phyloP scores from a whole-genome alignment of 352 stramenopile genomes.

The Phytophthora ramorum region DNA sequence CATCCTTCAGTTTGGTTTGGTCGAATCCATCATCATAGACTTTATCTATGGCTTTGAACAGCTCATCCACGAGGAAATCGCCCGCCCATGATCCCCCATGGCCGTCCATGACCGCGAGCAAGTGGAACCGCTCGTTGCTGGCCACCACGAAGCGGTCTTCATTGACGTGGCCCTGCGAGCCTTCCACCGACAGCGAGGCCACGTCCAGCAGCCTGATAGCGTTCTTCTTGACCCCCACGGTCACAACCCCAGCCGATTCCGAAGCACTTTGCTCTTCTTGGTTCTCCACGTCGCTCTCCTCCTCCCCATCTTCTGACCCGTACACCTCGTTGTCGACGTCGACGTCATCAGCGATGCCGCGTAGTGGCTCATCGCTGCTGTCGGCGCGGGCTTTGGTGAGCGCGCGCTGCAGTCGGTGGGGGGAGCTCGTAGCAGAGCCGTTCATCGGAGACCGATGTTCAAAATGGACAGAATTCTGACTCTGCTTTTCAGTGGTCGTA shows the following conservation, averaged over 20 bases:
- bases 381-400: slow-evolving; percentile 36
- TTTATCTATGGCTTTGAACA: slow-evolving; percentile 54
- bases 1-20: slow-evolving; percentile 34
- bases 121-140: slow-evolving; percentile 58
- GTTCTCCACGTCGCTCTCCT: slow-evolving; percentile 21
- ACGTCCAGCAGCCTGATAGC: slow-evolving; percentile 47
- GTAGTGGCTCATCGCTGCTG: slow-evolving; percentile 9
- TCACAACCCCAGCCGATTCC: slow-evolving; percentile 6
- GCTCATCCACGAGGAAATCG: slow-evolving; percentile 58
- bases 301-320: slow-evolving; percentile 6
- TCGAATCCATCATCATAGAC: slow-evolving; percentile 53
- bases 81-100: slow-evolving; percentile 69
- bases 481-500: neutral
- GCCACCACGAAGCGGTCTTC: slow-evolving; percentile 71
- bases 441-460: slow-evolving; percentile 4
- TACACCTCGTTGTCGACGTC: slow-evolving; percentile 21
- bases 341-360: neutral
- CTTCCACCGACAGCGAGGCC: slow-evolving; percentile 52
- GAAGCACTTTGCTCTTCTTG: slow-evolving; percentile 12
- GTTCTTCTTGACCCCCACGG: slow-evolving; percentile 33
- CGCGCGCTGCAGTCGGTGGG: slow-evolving; percentile 33
- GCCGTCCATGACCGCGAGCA: slow-evolving; percentile 80
- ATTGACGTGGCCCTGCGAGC: slow-evolving; percentile 64
- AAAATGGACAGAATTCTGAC: neutral
- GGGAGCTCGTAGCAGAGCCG: neutral